Evolutionary conservation across 257 asterid genomes (phyloP), one percentile per base, ranked within the genome.

Genomic region (Nicotiana undulata): DNA sequence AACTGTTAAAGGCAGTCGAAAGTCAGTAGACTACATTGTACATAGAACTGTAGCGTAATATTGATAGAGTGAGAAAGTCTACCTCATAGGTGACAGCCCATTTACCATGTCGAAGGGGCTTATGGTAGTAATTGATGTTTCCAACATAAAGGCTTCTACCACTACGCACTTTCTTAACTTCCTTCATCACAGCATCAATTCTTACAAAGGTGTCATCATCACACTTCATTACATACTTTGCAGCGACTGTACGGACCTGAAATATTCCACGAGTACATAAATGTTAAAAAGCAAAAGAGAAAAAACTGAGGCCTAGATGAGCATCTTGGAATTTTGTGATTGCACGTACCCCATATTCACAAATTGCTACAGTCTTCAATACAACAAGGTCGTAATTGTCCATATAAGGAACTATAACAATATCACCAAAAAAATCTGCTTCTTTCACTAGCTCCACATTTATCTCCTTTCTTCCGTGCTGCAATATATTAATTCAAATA

Each of bases 21-120:
- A 24, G 9, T 49, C 40, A 26, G 61, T 15, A 46, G 40, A 24
- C 61, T 46, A 49, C 44, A 74, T 24, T 2, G 49, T 9, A 40
- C 49, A 40, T 40, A 13, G 15, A 65, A 46, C 49, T 72, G 61
- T 24, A 46, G 44, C 8, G 40, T 24, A 49, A 74, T 74, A 74
- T 37, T 74, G 16, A 74, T 2, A 4, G 51, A 49, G 40, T 26
- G 61, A 74, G 78, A 70, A 32, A 74, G 37, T 81, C 63, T 84
- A 94, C 99, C 98, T 93, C 97, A 87, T 92, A 95, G 16, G 97
- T 92, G 75, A 95, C 98, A n/a, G 98, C 97, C 97, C 98, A 95
- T 93, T 95, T 95, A 82, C 99, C 98, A 85, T 91, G 91, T 65
- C 99, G 86, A 80, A 93, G 86, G 85, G 99, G 98, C 87, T 83